Evolutionary conservation across 2,329 filamentous ascomycete species (phyloP), one percentile per base, ranked within the genome.

Genomic region (Colletotrichum tofieldiae): DNA sequence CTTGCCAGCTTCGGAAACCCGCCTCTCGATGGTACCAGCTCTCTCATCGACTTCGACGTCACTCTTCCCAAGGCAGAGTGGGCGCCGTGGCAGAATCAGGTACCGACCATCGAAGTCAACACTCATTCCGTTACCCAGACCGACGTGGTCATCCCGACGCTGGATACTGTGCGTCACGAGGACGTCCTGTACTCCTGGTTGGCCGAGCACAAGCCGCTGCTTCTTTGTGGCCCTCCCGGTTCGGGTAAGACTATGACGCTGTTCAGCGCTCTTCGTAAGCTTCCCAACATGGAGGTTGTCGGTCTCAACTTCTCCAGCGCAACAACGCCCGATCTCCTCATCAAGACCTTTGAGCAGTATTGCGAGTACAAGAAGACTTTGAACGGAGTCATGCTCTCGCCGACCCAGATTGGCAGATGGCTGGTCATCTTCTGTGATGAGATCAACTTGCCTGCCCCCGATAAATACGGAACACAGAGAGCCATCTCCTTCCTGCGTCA

Each of bases 201-300:
- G 55, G 96, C 97, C 20, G 96, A 99, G 82, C 96, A 99, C 81
- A 99, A 99, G 85, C 96, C 97, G 16, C 87, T 99, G 23, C 87
- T 99, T 64, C 92, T 99, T 20, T 99, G 96, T 81, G 97, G 96
- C 82, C 97, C 96, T 80, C 96, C 96, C 71, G 96, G 96, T 85
- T 99, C 96, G 63, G 96, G 96, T 87, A 99, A 99, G 86, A 99
- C 96, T 5, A 99, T 99, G 96, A 99, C 96, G 14, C 87, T 99
- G 16, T 99, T 99, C 86, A 98, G 96, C 80, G 96, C 96, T 43
- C 90, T 99, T 65, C 93, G 96, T 75, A 99, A 99, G 83, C 87
- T 99, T 70, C 96, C 96, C 4, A 98, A 98, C 81, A 98, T 99
- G 95, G 96, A 99, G 83, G 95, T 98, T 70, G 97, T 99, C 41